Evolutionary conservation across 495 filamentous ascomycete species (phyloP).

Genomic region (Xylaria telfairii): DNA sequence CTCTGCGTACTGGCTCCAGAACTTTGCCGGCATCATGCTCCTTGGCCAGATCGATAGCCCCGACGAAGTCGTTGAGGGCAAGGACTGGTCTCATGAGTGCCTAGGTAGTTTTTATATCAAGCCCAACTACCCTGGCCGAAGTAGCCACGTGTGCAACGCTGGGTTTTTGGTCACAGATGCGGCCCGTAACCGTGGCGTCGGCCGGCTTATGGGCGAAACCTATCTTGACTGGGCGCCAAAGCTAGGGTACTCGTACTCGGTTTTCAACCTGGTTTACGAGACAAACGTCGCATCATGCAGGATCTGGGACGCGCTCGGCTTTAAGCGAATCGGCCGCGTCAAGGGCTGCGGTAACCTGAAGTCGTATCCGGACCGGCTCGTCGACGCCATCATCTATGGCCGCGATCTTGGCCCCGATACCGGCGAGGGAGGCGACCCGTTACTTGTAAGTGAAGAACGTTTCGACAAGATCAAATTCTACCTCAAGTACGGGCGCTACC

Average conservation of each 20-base stretch:
- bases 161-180: slow-evolving; percentile 93
- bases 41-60: slow-evolving; percentile 73
- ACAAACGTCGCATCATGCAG: slow-evolving; percentile 93
- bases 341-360: slow-evolving; percentile 86
- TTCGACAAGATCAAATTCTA: slow-evolving; percentile 99
- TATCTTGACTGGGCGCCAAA: slow-evolving; percentile 95
- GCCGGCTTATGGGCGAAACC: slow-evolving; percentile 89
- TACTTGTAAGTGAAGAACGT: slow-evolving; percentile 92
- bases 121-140: slow-evolving; percentile 95
- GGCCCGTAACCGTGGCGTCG: slow-evolving; percentile 87
- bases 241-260: slow-evolving; percentile 92
- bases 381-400: slow-evolving; percentile 97
- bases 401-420: slow-evolving; percentile 67
- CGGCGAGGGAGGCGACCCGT: slow-evolving; percentile 64
- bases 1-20: slow-evolving; percentile 91
- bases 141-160: slow-evolving; percentile 95
- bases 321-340: slow-evolving; percentile 93
- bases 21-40: slow-evolving; percentile 93
- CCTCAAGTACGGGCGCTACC: slow-evolving; percentile 93
- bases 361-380: slow-evolving; percentile 76
- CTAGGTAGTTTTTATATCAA: slow-evolving; percentile 96
- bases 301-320: slow-evolving; percentile 97
- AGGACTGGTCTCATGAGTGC: slow-evolving; percentile 84
- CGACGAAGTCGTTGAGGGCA: slow-evolving; percentile 66
- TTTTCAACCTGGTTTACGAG: slow-evolving; percentile 98